phyloP scores from a whole-genome alignment of 2,329 filamentous ascomycete genomes.

The Knufia petricola region DNA sequence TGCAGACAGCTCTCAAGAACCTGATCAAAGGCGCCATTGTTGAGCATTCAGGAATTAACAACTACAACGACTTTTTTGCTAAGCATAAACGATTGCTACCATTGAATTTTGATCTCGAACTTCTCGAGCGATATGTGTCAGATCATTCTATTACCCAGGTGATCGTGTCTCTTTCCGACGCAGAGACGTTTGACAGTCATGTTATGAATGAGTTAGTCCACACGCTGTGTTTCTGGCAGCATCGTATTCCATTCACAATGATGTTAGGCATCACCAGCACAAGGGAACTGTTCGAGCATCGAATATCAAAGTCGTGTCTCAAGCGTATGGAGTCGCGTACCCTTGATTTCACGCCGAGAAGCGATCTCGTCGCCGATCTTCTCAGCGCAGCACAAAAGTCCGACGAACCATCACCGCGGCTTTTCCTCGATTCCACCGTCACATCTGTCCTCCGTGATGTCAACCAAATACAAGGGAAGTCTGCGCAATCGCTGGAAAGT shows the following conservation, averaged over 20 bases:
- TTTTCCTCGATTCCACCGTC: constrained; percentile 42
- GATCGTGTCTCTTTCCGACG: constrained; percentile 37
- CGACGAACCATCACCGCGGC: constrained; percentile 31
- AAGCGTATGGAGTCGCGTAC: constrained; percentile 44
- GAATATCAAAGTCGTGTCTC: constrained; percentile 45
- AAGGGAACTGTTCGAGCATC: constrained; percentile 50
- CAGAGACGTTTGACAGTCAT: constrained; percentile 37
- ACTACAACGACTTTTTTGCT: constrained; percentile 31
- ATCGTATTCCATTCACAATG: constrained; percentile 51
- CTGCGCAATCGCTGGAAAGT: constrained; percentile 45
- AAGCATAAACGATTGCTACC: constrained; percentile 32
- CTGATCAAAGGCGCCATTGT: constrained; percentile 35
- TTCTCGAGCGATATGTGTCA: constrained; percentile 35
- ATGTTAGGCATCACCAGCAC: constrained; percentile 55
- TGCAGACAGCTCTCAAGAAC: constrained; percentile 38
- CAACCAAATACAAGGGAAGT: constrained; percentile 52
- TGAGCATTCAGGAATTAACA: constrained; percentile 30
- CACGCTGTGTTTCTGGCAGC: constrained; percentile 47
- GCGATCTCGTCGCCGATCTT: constrained; percentile 25
- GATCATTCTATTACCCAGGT: constrained; percentile 30
- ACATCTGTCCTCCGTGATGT: constrained; percentile 44
- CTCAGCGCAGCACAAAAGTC: constrained; percentile 31
- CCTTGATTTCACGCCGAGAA: constrained; percentile 34
- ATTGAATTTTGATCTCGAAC: constrained; percentile 38
- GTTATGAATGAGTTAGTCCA: constrained; percentile 38